Conservation (phyloP, 192 early-diverging fungal genomes). For the Mycoemilia scoparia region DNA sequence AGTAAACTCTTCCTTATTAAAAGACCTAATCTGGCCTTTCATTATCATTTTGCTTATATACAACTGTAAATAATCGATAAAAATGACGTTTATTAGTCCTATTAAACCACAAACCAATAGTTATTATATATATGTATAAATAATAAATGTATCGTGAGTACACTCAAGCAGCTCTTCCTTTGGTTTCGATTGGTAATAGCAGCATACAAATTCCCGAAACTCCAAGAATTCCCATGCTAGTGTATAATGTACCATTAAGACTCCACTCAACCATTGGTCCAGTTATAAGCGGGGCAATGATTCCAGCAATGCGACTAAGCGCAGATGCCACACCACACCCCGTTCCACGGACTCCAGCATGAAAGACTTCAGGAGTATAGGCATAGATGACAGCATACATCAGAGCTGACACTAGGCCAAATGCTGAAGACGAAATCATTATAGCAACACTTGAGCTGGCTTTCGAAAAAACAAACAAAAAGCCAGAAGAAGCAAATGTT, state of each 20-base stretch:
- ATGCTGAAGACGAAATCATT: conserved; percentile 36
- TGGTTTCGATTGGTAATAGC: conserved; percentile 43
- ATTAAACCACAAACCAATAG: no score
- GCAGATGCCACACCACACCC: conserved; percentile 63
- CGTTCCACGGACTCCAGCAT: conserved; percentile 53
- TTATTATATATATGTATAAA: no score
- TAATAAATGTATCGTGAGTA: no score
- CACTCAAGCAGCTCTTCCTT: no score
- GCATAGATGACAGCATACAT: conserved; percentile 73
- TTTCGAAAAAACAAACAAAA: conserved; percentile 49
- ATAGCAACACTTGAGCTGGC: conserved; percentile 27
- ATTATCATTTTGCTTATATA: no score
- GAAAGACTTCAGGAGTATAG: conserved; percentile 79
- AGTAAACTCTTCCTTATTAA: no score
- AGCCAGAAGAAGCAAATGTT: conserved; percentile 46
- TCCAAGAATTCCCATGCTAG: conserved; percentile 36
- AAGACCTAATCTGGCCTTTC: no score
- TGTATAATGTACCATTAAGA: conserved; percentile 43
- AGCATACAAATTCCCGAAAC: conserved; percentile 42
- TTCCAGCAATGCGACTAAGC: conserved; percentile 51
- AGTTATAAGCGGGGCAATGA: conserved; percentile 52
- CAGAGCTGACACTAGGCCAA: conserved; percentile 49
- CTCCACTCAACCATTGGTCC: conserved; percentile 41
- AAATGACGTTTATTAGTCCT: no score
- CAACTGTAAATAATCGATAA: no score